Evolutionary conservation across 495 filamentous ascomycete species (phyloP), one percentile per base, ranked within the genome.

Genomic region (Penicillium paradoxum): DNA sequence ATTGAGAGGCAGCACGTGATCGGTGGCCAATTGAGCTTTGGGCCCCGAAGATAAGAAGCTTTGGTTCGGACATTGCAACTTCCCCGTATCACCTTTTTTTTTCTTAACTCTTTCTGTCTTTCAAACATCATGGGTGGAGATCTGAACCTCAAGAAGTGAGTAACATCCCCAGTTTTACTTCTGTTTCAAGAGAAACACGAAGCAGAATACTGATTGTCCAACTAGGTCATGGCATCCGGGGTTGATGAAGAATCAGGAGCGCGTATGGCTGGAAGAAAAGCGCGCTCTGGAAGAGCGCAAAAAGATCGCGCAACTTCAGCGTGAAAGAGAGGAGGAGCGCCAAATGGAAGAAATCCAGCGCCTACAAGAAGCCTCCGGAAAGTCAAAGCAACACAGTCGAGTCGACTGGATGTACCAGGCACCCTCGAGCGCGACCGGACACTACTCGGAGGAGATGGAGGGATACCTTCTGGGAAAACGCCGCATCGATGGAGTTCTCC

Each of bases 351-450:
- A 97, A 63, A 84, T 97, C 2, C 87, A 96, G 63, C 83, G 84
- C 39, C 82, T 96, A 39, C 90, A 96, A 51, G 95, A 96, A 71
- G 85, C 87, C 34, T 87, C 90, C 11, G 95, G 95, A 29, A 90
- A 91, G 15, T 78, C 80, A 52, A 86, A 83, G 52, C 79, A 82
- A 30, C 64, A 83, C 2, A 83, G 90, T 55, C 82, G 90, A 11
- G 93, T 98, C 17, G 92, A 98, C 61, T 98, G 95, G 88, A 96
- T 98, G 89, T 98, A 98, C 71, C 77, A 83, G 58, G 93, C 91
- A 1, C 90, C 93, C 8, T 85, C 87, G 32, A 84, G 81, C 57
- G 89, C 88, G 22, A 84, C 86, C 57, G 80, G 78, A 18, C 89
- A 90, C 42, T 90, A 89, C 51, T 86, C 85, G 0, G 91, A 96